Evolutionary conservation across 805 yeast genomes (phyloP).

Genomic region (Kluyveromyces wickerhamii): DNA sequence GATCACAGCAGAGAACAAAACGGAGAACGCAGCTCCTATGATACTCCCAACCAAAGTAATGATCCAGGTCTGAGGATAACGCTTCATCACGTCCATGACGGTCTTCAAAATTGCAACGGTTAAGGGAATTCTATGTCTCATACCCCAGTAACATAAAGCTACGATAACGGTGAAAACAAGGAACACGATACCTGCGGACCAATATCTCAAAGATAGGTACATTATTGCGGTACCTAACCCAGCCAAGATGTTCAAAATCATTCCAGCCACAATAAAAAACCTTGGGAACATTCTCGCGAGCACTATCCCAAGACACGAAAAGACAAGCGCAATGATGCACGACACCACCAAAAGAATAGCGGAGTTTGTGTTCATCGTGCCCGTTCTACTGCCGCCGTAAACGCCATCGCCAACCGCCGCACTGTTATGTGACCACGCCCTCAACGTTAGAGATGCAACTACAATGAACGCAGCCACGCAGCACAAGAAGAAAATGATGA

Average conservation of each 20-base stretch:
- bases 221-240: conserved; percentile 73
- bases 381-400: conserved; percentile 43
- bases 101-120: conserved; percentile 62
- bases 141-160: conserved; percentile 66
- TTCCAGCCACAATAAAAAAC: conserved; percentile 59
- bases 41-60: conserved; percentile 55
- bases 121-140: conserved; percentile 64
- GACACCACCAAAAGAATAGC: conserved; percentile 61
- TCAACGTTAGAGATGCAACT: conserved; percentile 59
- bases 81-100: conserved; percentile 69
- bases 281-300: conserved; percentile 60
- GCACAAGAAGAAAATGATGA: conserved; percentile 45
- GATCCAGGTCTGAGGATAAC: conserved; percentile 60
- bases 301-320: conserved; percentile 48
- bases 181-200: conserved; percentile 74
- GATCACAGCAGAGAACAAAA: conserved; percentile 57
- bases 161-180: conserved; percentile 55
- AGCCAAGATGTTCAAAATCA: conserved; percentile 55
- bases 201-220: conserved; percentile 59
- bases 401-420: conserved; percentile 55
- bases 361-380: conserved; percentile 68
- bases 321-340: conserved; percentile 48
- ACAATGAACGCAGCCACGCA: conserved; percentile 60
- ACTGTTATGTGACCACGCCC: conserved; percentile 51
- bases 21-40: conserved; percentile 53